Base-by-base conservation (phyloP, 2,329 filamentous ascomycete species). In the Drechslerella stenobrocha region DNA sequence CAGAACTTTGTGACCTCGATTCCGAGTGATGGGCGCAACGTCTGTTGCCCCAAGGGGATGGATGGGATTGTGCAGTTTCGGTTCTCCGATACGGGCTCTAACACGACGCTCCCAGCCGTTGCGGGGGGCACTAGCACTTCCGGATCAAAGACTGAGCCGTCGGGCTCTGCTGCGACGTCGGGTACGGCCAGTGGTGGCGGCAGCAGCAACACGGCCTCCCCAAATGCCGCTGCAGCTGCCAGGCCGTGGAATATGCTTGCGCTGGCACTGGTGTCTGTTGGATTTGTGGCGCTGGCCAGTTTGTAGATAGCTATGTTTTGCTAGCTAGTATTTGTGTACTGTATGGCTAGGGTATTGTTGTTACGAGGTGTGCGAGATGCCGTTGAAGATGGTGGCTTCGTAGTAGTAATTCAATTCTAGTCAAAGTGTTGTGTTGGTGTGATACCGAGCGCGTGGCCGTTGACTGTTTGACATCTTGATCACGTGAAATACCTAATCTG, bases 1-100 rank as follows among this genome's bases (percentile, higher is more conserved):
- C 84, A 85, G 50, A 84, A 92, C 50, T 95, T 89, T n/a, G 90
- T 97, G 2, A 91, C 92, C 0, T 96, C 97, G 73, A 92, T 97
- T 77, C 84, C 97, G 8, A 22, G 22, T 6, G 52, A 26, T 20
- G 42, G 20, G 3, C 45, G 45, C 24, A 35, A 15, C 23, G 34
- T 44, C 37, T 64, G 59, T 40, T 64, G 59, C 15, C 59, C 59
- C 18, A 45, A 45, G 8, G 59, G 59, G 8, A 13, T 15, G 22
- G 59, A 64, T 7, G 45, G 45, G 6, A 37, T 64, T 6, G 28
- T 64, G 7, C 45, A 46, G 3, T n/a, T 64, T n/a, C n/a, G n/a
- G n/a, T n/a, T n/a, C n/a, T n/a, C n/a, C n/a, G n/a, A n/a, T n/a
- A n/a, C n/a, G n/a, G n/a, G n/a, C n/a, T n/a, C n/a, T n/a, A n/a